Base-by-base conservation (phyloP, 75 land plant species). In the Selaginella tamariscina region DNA sequence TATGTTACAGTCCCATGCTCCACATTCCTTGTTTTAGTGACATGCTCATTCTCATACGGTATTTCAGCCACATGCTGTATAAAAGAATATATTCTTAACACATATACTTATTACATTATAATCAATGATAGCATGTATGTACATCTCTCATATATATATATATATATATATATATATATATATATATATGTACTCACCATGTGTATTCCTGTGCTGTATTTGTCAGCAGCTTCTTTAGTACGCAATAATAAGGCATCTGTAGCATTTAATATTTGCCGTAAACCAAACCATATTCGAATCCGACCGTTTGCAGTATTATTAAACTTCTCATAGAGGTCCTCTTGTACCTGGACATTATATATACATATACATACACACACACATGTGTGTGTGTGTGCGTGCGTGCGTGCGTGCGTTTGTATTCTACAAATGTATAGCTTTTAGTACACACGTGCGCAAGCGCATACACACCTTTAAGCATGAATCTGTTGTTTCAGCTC, bases 11-110 rank as follows among this genome's bases (percentile, higher is more conserved):
- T 91, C 62, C 97, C 97, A 76, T 88, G 82, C 54, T 83, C 78
- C 63, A 80, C 78, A 49, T 59, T 56, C 39, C 82, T 78, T 62
- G 79, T 79, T 27, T 74, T 70, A 24, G 54, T 56, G 56, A 88
- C 93, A 74, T 79, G 56, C 70, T 88, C 73, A 70, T 91, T 91
- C 78, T 91, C 97, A 54, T 73, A 86, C 11, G 93, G 77, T 69
- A 91, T 86, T 66, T 91, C 97, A 71, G 97, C 92, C 62, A 91
- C 88, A 84, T 91, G 97, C 96, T 91, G 71, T 54, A 78, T 0
- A 78, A n/a, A 0, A 39, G n/a, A n/a, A n/a, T n/a, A n/a, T n/a
- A n/a, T n/a, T n/a, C n/a, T n/a, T n/a, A n/a, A n/a, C n/a, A n/a
- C n/a, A n/a, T n/a, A n/a, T n/a, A 31, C 31, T 13, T 44, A n/a